Evolutionary conservation across 495 filamentous ascomycete genomes (phyloP), one percentile per base, ranked within the genome.

Genomic region (Cetradonia linearis): DNA sequence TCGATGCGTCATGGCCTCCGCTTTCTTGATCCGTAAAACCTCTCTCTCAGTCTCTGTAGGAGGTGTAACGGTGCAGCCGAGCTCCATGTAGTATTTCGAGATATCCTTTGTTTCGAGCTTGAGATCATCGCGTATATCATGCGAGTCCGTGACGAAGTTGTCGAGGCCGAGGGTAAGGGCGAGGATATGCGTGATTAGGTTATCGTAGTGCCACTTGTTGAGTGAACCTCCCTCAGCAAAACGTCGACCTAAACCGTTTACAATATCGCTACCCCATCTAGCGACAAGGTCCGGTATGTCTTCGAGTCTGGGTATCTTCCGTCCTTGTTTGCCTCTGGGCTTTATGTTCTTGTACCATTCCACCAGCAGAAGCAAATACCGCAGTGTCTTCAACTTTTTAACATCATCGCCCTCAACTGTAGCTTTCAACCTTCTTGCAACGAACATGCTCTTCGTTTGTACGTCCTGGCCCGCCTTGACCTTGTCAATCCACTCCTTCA

Each of bases 61-160:
- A 64, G 67, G 66, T 38, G 74, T 70, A 49, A 77, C 65, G 2
- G 69, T 63, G 61, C 88, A 92, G 2, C 93, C 93, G 66, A 98
- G 79, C 69, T 96, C 91, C 36, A 76, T 71, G 77, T 91, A 64
- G 27, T 65, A 63, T 64, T 75, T 72, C 55, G 61, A 55, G 27
- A 76, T 66, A 67, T 81, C 76, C 65, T 78, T 81, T 56, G 81
- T 79, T 62, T 93, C 88, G 34, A 96, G 65, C 61, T 80, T 78
- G 48, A 98, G 74, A 68, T 98, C 93, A 50, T 87, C 82, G 60
- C 83, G 81, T 62, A 97, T 72, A 67, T 90, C 82, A 27, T 78
- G 77, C 13, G 84, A 83, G 70, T 96, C 88, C 28, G 89, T 86
- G 47, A 84, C 82, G 63, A 85, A 89, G 62, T 87, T 81, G 65